Evolutionary conservation across 331 rosid genomes (phyloP), one percentile per base, ranked within the genome.

Genomic region (Acacia pycnantha): DNA sequence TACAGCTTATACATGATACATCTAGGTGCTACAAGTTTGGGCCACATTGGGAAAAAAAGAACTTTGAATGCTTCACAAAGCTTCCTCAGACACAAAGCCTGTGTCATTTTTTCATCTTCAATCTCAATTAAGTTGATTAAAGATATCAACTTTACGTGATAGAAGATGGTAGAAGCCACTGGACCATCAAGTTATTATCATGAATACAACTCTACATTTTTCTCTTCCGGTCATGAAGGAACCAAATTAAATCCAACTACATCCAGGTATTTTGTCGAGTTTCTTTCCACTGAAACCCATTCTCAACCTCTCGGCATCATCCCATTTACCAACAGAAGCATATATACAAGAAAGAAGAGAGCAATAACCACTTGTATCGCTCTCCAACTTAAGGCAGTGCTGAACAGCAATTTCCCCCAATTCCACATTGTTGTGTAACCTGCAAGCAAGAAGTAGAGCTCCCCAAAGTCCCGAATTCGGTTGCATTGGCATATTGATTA

Each of bases 401-500:
- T 83, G 85, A 41, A 87, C 89, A 56, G 94, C 89, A 72, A 88
- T 86, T 84, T 92, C 97, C 43, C 94, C 92, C 2, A 88, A 87
- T 71, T 90, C 89, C 69, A 90, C 85, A 79, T 86, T 86, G 79
- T 84, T 75, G 59, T 90, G 94, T 53, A 90, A 40, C 40, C 75
- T 77, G 84, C 97, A 92, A 31, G 86, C 92, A 75, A 88, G 92
- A 84, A 92, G 97, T 74, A 92, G 50, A 81, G 97, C 97, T 73
- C 97, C 97, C 94, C 94, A 92, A 37, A 90, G 89, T 77, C 88
- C 90, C 31, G 83, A 86, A 72, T 90, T 89, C 46, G 97, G 88
- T 76, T 83, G 87, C 83, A 85, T 69, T 19, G 94, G 94, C 97
- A 92, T 90, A 78, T 83, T 87, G 62, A 85, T 84, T 84, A 90